Conservation (phyloP, 1,139 yeast species). For the Taiozyma sp. region DNA sequence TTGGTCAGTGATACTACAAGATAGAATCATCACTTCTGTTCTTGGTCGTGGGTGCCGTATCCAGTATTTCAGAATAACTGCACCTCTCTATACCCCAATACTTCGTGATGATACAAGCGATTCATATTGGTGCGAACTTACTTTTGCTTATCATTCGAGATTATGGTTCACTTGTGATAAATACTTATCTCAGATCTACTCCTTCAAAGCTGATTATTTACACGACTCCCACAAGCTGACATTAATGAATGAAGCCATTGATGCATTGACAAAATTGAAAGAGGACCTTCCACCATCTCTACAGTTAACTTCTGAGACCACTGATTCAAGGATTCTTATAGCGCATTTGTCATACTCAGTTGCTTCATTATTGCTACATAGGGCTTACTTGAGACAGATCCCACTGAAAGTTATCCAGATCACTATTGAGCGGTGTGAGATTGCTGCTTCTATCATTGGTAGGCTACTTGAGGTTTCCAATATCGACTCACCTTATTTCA, state of each 20-base stretch:
- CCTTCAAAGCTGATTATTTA: conserved; percentile 26
- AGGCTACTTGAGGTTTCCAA: conserved; percentile 8
- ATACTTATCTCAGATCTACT: conserved; percentile 26
- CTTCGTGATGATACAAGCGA: conserved; percentile 2
- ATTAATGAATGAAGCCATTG: conserved; percentile 20
- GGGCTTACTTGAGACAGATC: conserved; percentile 24
- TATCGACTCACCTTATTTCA: conserved; percentile 23
- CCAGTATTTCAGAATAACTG: conserved; percentile 25
- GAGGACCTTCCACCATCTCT: conserved; percentile 16
- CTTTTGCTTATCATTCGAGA: conserved; percentile 22
- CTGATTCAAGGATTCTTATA: conserved; percentile 12
- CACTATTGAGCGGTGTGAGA: conserved; percentile 18
- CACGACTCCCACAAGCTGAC: conserved; percentile 23
- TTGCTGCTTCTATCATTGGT: conserved; percentile 17
- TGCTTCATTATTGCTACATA: conserved; percentile 21
- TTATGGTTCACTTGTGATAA: conserved; percentile 27
- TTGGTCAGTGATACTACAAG: conserved; percentile 26
- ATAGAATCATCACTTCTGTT: conserved; percentile 4
- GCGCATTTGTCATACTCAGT: conserved; percentile 21
- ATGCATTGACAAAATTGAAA: conserved; percentile 19
- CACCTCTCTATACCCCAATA: conserved; percentile 23
- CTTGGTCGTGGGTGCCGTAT: conserved; percentile 20
- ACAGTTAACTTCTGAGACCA: not conserved
- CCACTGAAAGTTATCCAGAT: conserved; percentile 23
- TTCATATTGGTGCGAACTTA: conserved; percentile 18